phyloP scores from a whole-genome alignment of 306 rosid genomes.

The Geum urbanum region DNA sequence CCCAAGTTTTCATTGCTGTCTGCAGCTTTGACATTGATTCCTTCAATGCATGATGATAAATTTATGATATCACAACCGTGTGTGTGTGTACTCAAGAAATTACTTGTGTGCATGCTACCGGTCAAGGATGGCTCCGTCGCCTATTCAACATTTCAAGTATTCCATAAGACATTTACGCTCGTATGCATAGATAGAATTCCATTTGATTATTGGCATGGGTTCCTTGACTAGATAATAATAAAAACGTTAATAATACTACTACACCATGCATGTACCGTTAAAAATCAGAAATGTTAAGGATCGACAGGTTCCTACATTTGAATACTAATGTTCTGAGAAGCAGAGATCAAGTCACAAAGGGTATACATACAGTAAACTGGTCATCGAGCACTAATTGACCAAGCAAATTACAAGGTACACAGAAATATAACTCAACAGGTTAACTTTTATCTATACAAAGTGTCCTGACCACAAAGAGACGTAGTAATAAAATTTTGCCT shows the following conservation, averaged over 20 bases:
- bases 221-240: neutral
- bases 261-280: neutral
- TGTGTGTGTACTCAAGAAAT: too few relatives aligned
- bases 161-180: neutral
- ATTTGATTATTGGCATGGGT: neutral
- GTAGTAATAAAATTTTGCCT: neutral
- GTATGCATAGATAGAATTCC: neutral
- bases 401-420: constrained; percentile 6
- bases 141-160: neutral
- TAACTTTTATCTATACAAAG: neutral
- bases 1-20: neutral
- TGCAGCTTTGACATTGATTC: neutral
- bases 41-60: neutral
- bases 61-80: neutral
- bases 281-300: neutral
- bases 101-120: neutral
- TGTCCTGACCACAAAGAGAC: neutral
- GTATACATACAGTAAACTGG: neutral
- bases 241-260: neutral
- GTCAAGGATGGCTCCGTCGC: neutral
- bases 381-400: neutral
- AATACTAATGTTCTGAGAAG: neutral
- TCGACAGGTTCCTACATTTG: neutral
- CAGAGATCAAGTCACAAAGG: neutral
- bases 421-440: neutral